A percentile compares a stretch with the other conserved stretches of the same genome.
These are phyloP conservation scores for Starmerella asiatica DNA, from an alignment of 805 yeast species.

Conservation along the genomic window DNA sequence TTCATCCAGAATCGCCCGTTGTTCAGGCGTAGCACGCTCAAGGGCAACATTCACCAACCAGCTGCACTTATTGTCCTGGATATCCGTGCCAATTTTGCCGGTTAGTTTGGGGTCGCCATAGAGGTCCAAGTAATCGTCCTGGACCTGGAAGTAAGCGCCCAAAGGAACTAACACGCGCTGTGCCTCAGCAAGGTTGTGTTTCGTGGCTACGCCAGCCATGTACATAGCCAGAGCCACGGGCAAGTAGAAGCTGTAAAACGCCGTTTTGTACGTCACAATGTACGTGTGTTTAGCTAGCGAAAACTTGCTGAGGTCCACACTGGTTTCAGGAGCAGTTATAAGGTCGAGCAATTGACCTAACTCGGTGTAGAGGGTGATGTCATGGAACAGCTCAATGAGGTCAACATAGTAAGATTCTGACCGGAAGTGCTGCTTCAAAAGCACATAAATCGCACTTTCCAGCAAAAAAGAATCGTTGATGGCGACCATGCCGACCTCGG, in stretches of 20 bases:
- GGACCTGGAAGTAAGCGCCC: conserved; percentile 98
- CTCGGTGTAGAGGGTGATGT: conserved; percentile 94
- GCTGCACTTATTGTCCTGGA: conserved; percentile 94
- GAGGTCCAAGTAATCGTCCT: conserved; percentile 93
- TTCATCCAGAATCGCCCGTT: conserved; percentile 66
- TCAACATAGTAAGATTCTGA: conserved; percentile 74
- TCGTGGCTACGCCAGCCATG: conserved; percentile 66
- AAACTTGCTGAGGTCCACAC: conserved; percentile 77
- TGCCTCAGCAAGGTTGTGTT: conserved; percentile 73
- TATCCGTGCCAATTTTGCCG: conserved; percentile 98
- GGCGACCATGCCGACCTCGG: conserved; percentile 78
- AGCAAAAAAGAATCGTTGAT: conserved; percentile 95
- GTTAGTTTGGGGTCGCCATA: conserved; percentile 95
- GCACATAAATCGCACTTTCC: conserved; percentile 82
- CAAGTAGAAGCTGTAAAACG: conserved; percentile 89
- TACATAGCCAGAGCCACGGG: conserved; percentile 96
- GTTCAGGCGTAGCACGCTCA: conserved; percentile 60
- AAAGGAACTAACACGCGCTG: conserved; percentile 77
- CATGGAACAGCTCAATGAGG: conserved; percentile 86
- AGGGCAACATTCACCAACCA: conserved; percentile 95
- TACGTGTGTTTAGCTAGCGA: conserved; percentile 82
- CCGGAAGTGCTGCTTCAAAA: conserved; percentile 80
- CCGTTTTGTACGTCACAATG: conserved; percentile 93
- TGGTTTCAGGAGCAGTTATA: conserved; percentile 94
- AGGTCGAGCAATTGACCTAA: conserved; percentile 91